These are phyloP conservation scores for Funneliformis caledonium DNA, from an alignment of 371 early-diverging fungal species.

Conservation along the genomic window DNA sequence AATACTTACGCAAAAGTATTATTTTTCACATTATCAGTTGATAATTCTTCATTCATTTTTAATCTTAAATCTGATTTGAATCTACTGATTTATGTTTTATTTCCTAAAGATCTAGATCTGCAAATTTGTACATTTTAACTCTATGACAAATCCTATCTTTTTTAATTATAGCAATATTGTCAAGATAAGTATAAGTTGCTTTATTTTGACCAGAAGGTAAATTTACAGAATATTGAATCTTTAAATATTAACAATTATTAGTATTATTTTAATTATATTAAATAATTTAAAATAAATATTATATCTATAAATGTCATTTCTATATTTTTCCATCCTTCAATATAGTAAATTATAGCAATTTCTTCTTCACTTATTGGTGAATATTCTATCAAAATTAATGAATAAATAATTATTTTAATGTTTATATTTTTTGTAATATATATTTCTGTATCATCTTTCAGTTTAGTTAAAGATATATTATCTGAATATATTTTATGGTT, in stretches of 20 bases:
- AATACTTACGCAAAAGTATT: slow-evolving; percentile 21
- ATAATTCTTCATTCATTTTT: not conserved
- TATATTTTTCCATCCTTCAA: not conserved
- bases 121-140: not conserved
- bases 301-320: not conserved
- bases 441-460: not conserved
- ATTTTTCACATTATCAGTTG: not conserved
- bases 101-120: not conserved
- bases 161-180: not conserved
- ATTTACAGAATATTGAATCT: not conserved
- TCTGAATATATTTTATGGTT: no score
- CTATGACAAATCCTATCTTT: not conserved
- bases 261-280: no score
- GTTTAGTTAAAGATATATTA: no score
- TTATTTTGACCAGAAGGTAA: not conserved
- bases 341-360: not conserved
- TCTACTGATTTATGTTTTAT: not conserved
- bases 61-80: not conserved
- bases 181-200: not conserved
- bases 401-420: not conserved
- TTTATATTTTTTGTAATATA: not conserved
- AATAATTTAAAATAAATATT: no score
- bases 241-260: not conserved
- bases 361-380: not conserved
- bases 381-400: not conserved